These are phyloP conservation scores for Tardiomyces digboiensis DNA, from an alignment of 1,139 yeast genomes.

Conservation along the genomic window DNA sequence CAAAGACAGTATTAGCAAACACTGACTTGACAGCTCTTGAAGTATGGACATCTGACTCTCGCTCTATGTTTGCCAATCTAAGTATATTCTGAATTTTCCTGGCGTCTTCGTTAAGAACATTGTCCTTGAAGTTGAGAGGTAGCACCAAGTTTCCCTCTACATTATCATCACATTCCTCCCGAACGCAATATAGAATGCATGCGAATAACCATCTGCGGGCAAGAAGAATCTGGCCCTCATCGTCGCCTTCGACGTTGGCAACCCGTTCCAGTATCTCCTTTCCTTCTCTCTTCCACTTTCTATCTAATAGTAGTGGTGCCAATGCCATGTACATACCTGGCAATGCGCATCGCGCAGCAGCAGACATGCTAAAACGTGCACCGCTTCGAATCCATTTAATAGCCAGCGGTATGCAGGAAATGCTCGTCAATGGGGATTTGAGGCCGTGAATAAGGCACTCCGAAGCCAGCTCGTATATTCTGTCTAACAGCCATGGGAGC, in stretches of 20 bases:
- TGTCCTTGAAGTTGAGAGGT: background rate
- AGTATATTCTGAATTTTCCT: background rate
- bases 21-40: background rate
- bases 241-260: background rate
- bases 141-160: too few relatives aligned
- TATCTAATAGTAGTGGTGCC: background rate
- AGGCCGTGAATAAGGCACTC: background rate
- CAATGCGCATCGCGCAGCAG: too few relatives aligned
- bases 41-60: background rate
- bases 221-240: background rate
- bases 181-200: background rate
- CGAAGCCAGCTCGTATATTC: background rate
- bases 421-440: too few relatives aligned
- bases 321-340: background rate
- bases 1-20: background rate
- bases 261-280: background rate
- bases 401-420: too few relatives aligned
- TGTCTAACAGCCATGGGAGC: background rate
- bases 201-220: background rate
- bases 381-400: too few relatives aligned
- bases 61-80: background rate
- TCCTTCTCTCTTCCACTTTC: background rate
- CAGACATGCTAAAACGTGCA: too few relatives aligned
- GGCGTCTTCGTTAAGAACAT: background rate
- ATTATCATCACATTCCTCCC: background rate